Conservation (phyloP, 768 basidiomycete genomes). For the Tulasnella sp. region DNA sequence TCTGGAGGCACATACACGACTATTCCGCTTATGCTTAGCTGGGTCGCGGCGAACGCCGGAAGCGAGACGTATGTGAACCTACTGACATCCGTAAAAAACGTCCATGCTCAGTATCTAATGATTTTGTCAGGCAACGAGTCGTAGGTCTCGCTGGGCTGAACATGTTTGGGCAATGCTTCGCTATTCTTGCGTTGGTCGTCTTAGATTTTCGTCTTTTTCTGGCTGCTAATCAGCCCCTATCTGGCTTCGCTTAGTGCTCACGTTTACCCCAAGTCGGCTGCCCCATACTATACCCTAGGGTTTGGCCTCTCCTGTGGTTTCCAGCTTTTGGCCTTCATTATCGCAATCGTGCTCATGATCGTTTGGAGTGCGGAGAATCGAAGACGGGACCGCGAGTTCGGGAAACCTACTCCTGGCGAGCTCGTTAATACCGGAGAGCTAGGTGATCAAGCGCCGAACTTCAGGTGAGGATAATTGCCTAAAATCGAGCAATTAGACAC, state of each 20-base stretch:
- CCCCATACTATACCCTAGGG: background rate
- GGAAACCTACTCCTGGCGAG: background rate
- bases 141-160: conserved; percentile 2
- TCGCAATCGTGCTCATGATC: background rate
- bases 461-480: background rate
- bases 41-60: conserved; percentile 10
- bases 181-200: conserved; percentile 4
- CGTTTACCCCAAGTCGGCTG: conserved; percentile 3
- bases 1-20: no score
- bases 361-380: background rate
- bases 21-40: no score
- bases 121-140: background rate
- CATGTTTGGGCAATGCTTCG: conserved; percentile 2
- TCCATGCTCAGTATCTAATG: background rate
- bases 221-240: no score
- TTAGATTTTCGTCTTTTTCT: no score
- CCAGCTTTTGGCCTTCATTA: background rate
- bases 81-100: background rate
- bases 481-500: no score
- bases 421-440: conserved; percentile 5
- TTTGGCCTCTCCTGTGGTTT: conserved; percentile 8
- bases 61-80: background rate
- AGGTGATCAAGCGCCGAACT: conserved; percentile 1
- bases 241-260: background rate
- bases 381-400: background rate